Base-by-base conservation (phyloP, 1,139 yeast species). In the Trichomonascaceae sp. region DNA sequence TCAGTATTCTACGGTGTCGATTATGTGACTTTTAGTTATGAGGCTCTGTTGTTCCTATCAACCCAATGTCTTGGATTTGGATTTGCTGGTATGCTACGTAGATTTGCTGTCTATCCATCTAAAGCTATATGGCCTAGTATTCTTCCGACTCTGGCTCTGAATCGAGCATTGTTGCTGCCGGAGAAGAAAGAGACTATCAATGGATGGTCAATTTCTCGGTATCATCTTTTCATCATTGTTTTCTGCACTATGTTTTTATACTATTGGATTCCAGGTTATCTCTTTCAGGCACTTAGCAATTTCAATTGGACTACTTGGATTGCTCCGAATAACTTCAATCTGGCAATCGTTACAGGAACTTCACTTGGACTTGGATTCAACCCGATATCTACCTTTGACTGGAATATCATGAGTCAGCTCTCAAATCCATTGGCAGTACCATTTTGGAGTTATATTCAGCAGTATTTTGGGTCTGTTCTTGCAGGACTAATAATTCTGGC, bases 301-400 rank as follows among this genome's bases (percentile, higher is more conserved):
- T 82, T 82, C 68, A 81, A 79, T 64, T 82, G 86, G 85, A 76
- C 78, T 64, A 76, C 83, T 3, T 83, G 87, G 87, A 80, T 82
- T 51, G 70, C 74, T 2, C 86, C 85, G 17, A 61, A 75, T 43
- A 82, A 80, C 64, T 72, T 77, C 60, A 75, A 77, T 56, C 67
- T 83, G 48, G 84, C 83, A 2, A 69, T 72, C 10, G 70, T 83
- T 46, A 79, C 83, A 2, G 88, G 88, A 1, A 79, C 53, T 74
- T 64, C 74, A 7, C 53, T 63, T 18, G 86, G 86, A 13, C 62
- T 81, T 17, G 85, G 85, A 1, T 61, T 80, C 47, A 80, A 81
- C 61, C 85, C 85, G 8, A 62, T 76, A 51, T 65, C 83, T 1
- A 80, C 53, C 50, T 78, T 81, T 61, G 84, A 78, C 62, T 79